Percentiles rank a stretch among this genome's conserved stretches.
Conservation (phyloP, 2,329 filamentous ascomycete species). For the Raffaelea albimanens region DNA sequence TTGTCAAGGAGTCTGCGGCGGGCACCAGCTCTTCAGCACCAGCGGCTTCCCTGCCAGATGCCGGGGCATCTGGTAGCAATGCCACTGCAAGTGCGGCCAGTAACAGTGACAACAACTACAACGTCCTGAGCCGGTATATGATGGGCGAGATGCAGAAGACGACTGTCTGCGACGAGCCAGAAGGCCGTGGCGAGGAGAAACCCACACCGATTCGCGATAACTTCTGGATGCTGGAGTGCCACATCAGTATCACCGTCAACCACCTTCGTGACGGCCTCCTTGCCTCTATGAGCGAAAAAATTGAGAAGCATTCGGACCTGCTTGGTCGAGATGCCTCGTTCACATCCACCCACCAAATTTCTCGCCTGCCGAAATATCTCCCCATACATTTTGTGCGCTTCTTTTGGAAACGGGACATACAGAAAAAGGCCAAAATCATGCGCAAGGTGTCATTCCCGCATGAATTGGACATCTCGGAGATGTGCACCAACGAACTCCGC, state of each 20-base stretch:
- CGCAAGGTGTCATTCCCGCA: constrained; percentile 94
- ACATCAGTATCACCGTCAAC: constrained; percentile 81
- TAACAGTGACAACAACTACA: constrained; percentile 20
- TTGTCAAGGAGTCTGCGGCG: constrained; percentile 39
- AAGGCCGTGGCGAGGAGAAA: constrained; percentile 66
- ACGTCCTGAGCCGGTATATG: constrained; percentile 88
- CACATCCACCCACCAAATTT: constrained; percentile 84
- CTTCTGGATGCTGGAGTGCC: constrained; percentile 92
- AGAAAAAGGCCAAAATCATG: constrained; percentile 99
- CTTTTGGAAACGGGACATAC: constrained; percentile 90
- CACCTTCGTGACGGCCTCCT: constrained; percentile 83
- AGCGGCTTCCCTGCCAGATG: too few relatives aligned
- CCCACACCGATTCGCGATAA: constrained; percentile 58
- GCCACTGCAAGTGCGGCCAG: background rate
- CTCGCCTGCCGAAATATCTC: constrained; percentile 85
- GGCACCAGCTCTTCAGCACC: constrained; percentile 8
- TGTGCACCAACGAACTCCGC: constrained; percentile 84
- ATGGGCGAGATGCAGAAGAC: constrained; percentile 69
- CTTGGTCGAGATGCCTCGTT: constrained; percentile 74
- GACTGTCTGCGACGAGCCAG: constrained; percentile 75
- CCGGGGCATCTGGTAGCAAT: background rate
- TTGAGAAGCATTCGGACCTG: constrained; percentile 78
- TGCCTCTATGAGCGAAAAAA: constrained; percentile 72
- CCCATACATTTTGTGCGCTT: constrained; percentile 97
- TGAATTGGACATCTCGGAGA: constrained; percentile 87